phyloP scores from a whole-genome alignment of 1,284 basidiomycete genomes.

The Austropuccinia psidii region DNA sequence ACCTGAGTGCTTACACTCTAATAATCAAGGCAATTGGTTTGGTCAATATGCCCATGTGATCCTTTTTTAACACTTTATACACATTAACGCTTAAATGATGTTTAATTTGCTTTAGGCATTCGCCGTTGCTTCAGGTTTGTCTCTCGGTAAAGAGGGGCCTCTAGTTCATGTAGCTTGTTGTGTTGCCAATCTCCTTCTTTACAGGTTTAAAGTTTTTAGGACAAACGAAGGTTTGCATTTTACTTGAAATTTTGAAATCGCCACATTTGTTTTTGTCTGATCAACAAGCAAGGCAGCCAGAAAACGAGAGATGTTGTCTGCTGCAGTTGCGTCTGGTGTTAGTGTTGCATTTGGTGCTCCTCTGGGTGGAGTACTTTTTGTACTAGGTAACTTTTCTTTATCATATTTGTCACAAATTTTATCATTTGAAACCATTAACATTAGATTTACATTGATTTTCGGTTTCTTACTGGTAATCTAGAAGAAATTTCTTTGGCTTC shows the following conservation, averaged over 20 bases:
- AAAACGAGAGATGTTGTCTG: slow-evolving; percentile 61
- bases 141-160: slow-evolving; percentile 43
- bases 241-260: background rate
- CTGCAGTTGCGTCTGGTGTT: slow-evolving; percentile 63
- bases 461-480: background rate
- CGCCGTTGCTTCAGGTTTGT: slow-evolving; percentile 37
- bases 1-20: slow-evolving; percentile 64
- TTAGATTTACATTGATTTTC: slow-evolving; percentile 56
- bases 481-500: slow-evolving; percentile 52
- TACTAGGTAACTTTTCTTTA: slow-evolving; percentile 16
- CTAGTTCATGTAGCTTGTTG: slow-evolving; percentile 47
- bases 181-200: slow-evolving; percentile 44
- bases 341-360: slow-evolving; percentile 69
- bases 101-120: slow-evolving; percentile 39
- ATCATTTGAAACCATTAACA: background rate
- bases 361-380: slow-evolving; percentile 52
- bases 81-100: background rate
- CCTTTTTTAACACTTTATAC: background rate
- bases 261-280: background rate
- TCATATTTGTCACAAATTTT: slow-evolving; percentile 53
- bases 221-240: slow-evolving; percentile 26
- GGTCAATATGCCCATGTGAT: background rate
- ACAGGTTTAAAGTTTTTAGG: slow-evolving; percentile 27
- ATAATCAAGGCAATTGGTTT: slow-evolving; percentile 34
- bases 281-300: slow-evolving; percentile 55